These are phyloP conservation scores for Penicillium decumbens DNA, from an alignment of 2,329 filamentous ascomycete species.

Conservation along the genomic window DNA sequence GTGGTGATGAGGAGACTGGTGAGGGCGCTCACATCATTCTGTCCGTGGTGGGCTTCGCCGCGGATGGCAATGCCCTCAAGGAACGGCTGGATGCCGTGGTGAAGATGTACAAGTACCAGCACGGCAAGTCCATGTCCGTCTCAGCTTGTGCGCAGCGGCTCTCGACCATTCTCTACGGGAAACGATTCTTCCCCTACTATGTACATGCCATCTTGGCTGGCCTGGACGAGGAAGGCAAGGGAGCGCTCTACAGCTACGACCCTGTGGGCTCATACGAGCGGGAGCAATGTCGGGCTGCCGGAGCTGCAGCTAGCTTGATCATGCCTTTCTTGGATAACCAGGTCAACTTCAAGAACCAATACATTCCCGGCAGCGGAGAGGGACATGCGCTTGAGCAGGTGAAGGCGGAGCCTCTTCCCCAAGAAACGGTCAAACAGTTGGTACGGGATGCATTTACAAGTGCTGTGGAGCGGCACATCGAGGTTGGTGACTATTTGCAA, in stretches of 20 bases:
- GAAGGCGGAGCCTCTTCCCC: constrained; percentile 60
- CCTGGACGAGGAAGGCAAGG: constrained; percentile 88
- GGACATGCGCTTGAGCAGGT: constrained; percentile 70
- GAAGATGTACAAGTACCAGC: constrained; percentile 98
- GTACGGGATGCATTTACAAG: constrained; percentile 98
- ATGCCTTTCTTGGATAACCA: constrained; percentile 99
- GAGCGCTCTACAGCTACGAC: constrained; percentile 95
- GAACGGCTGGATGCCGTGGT: constrained; percentile 90
- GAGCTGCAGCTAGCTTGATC: constrained; percentile 87
- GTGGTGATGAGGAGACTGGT: constrained; percentile 80
- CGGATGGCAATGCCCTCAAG: constrained; percentile 88
- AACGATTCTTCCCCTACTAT: constrained; percentile 99
- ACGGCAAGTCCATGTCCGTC: constrained; percentile 93
- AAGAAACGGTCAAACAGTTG: constrained; percentile 71
- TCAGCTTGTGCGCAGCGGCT: constrained; percentile 91
- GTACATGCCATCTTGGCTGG: constrained; percentile 90
- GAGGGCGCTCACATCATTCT: constrained; percentile 81
- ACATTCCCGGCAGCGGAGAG: constrained; percentile 76
- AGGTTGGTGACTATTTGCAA: constrained; percentile 94
- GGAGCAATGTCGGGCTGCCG: constrained; percentile 90
- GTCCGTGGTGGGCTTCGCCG: constrained; percentile 91
- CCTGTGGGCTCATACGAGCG: constrained; percentile 96
- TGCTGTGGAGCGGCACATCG: constrained; percentile 96
- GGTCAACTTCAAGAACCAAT: constrained; percentile 99
- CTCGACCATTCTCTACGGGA: constrained; percentile 91